Percentiles rank a stretch among this genome's conserved stretches.
These are phyloP conservation scores for Amaranthus tricolor DNA, from an alignment of 179 eudicot genomes.

Conservation along the genomic window DNA sequence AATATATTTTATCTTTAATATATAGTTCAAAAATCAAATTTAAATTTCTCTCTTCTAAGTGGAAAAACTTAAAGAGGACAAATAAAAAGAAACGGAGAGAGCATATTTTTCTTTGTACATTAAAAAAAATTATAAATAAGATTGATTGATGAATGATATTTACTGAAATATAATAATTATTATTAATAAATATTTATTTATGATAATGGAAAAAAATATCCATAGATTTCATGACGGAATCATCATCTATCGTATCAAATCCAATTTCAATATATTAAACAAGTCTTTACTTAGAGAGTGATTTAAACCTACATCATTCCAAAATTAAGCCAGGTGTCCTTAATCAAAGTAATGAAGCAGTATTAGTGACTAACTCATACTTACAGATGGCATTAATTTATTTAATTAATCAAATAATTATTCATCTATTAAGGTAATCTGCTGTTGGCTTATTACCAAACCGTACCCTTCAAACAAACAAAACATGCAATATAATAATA, in stretches of 20 bases:
- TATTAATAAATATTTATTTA: no score
- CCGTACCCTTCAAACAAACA: conserved; percentile 29
- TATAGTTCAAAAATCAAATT: no score
- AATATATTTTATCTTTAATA: no score
- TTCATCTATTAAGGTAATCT: conserved; percentile 1
- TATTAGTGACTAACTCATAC: conserved; percentile 8
- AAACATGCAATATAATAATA: conserved; percentile 9
- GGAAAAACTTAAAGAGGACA: no score
- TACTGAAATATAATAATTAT: no score
- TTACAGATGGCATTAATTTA: conserved; percentile 15
- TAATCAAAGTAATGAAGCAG: background rate
- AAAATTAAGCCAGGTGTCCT: conserved; percentile 19
- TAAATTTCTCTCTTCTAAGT: no score
- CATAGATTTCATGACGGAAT: background rate
- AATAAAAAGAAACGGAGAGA: no score
- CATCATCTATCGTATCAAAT: conserved; percentile 5
- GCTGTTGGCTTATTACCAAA: conserved; percentile 24
- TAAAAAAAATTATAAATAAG: no score
- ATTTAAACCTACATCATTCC: conserved; percentile 1
- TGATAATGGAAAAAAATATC: no score
- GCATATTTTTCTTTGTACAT: no score
- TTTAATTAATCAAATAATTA: background rate
- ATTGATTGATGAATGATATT: no score
- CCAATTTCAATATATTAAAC: background rate
- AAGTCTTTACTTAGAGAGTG: conserved; percentile 3